A percentile compares a stretch with the other conserved stretches of the same genome.
Evolutionary conservation across 345 rosid genomes (phyloP).

Genomic region (Arabidopsis thaliana): TAIR10.1 NC_003070.9:7623001-7623500

Average conservation of each 20-base stretch:
- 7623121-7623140: neutral
- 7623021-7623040: neutral
- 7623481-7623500: constrained; percentile 49
- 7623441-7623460: constrained; percentile 80
- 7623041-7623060: constrained; percentile 4
- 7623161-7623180: too few relatives aligned
- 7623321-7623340: constrained; percentile 72
- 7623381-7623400: constrained; percentile 56
- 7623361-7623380: constrained; percentile 72
- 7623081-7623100: constrained; percentile 12
- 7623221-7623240: neutral
- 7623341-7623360: constrained; percentile 91
- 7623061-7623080: neutral
- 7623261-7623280: neutral
- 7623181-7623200: too few relatives aligned
- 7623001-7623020: constrained; percentile 3
- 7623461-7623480: constrained; percentile 61
- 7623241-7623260: constrained; percentile 1
- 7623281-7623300: constrained; percentile 70
- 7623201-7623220: neutral
- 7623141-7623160: constrained; percentile 10
- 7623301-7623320: constrained; percentile 84
- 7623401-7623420: constrained; percentile 60
- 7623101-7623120: neutral
- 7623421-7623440: constrained; percentile 75